Base-by-base conservation (phyloP, 495 filamentous ascomycete genomes). In the Sordaria brevicollis region DNA sequence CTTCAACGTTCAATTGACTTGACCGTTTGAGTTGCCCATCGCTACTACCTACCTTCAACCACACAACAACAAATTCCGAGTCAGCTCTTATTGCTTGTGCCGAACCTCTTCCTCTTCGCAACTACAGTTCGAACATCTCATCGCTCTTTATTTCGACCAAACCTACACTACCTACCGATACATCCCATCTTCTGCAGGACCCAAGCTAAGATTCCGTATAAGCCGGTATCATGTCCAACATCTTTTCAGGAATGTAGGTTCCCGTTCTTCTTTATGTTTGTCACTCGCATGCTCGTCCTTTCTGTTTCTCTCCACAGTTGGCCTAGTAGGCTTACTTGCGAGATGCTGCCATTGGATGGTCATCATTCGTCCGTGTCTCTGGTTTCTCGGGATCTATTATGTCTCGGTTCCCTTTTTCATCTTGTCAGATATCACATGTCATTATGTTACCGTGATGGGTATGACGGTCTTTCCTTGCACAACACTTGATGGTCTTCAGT, bases 171-270 rank as follows among this genome's bases (percentile, higher is more conserved):
- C 21, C 21, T 6, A 57, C 49, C 43, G 25, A 21, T 21, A 54
- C 43, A 10, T 54, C 19, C 43, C 25, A 25, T 54, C 43, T 25
- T 21, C 43, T 54, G 13, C 43, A 54, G 19, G 19, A 54, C n/a
- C 19, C 49, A 57, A 57, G 15, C 21, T 68, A 21, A 21, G 7
- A 39, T 33, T 31, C 39, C 29, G 25, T 41, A n/a, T 65, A 31
- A 54, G 38, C n/a, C 19, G 67, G 35, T 74, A 86, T 74, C 69
- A 93, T 93, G 91, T 89, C 90, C 70, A 91, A 89, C 78, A 85
- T 92, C 77, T 91, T 93, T 75, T 91, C 90, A 77, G 90, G 90
- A 78, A 90, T 93, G 91, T 92, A 85, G 85, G 90, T 91, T 65
- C 49, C 29, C 34, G 9, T 68, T 17, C 67, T 31, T 70, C 43